Conservation (phyloP, 257 asterid genomes). For the Solanum sejunctum region DNA sequence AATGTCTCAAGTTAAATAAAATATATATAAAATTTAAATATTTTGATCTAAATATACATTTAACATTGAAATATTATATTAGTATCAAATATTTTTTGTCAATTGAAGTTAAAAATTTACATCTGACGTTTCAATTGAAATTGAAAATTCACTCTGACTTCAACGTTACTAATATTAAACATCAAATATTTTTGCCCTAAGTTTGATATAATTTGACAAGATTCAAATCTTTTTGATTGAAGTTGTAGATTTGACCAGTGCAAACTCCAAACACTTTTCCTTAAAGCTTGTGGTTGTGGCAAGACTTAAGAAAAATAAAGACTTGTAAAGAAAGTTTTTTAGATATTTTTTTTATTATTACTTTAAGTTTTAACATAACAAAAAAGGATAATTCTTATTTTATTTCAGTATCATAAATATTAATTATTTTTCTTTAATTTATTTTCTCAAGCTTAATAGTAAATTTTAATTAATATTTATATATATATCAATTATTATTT, state of each 20-base stretch:
- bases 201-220: background rate
- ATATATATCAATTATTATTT: no score
- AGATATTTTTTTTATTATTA: no score
- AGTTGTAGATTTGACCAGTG: background rate
- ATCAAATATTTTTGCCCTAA: background rate
- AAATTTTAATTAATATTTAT: no score
- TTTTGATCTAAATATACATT: background rate
- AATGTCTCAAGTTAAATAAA: no score
- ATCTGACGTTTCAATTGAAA: background rate
- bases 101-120: background rate
- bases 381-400: no score
- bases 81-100: no score
- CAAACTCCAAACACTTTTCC: no score
- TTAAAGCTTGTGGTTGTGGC: background rate
- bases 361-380: background rate
- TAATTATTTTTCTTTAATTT: no score
- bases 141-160: background rate
- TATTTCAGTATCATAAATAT: no score
- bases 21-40: background rate
- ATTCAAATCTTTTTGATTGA: background rate
- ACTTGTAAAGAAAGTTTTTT: background rate
- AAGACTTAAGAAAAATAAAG: background rate
- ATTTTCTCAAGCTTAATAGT: no score
- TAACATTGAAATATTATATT: background rate
- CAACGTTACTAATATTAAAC: no score